phyloP scores from a whole-genome alignment of 192 early-diverging fungal genomes.

The Entomortierella beljakovae region DNA sequence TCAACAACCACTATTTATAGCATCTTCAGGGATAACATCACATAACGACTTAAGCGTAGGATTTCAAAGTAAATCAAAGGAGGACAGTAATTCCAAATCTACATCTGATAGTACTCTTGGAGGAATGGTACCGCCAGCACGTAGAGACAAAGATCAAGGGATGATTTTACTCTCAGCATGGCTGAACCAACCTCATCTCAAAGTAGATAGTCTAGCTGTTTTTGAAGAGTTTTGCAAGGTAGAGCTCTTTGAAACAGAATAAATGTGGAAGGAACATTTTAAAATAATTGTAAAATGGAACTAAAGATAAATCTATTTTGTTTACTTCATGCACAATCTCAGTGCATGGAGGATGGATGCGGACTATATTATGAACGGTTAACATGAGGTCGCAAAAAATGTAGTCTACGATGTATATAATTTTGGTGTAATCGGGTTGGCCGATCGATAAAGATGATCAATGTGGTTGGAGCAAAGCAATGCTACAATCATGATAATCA shows the following conservation, averaged over 20 bases:
- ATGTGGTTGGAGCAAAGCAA: slow-evolving; percentile 64
- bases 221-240: slow-evolving; percentile 58
- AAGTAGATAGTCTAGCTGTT: slow-evolving; percentile 18
- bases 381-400: not conserved
- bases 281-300: too few relatives aligned
- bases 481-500: slow-evolving; percentile 56
- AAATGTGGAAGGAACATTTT: too few relatives aligned
- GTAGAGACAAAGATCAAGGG: slow-evolving; percentile 47
- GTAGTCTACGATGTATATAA: slow-evolving; percentile 30
- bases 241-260: slow-evolving; percentile 33
- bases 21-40: not conserved
- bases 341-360: not conserved
- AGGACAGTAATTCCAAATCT: not conserved
- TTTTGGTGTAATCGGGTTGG: slow-evolving; percentile 37
- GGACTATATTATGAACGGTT: too few relatives aligned
- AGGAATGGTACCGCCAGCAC: slow-evolving; percentile 12
- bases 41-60: not conserved
- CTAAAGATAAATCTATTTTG: too few relatives aligned
- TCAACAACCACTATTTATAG: slow-evolving; percentile 4
- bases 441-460: slow-evolving; percentile 44
- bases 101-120: not conserved
- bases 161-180: slow-evolving; percentile 59
- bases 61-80: not conserved
- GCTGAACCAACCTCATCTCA: slow-evolving; percentile 57
- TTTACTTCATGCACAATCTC: too few relatives aligned